Evolutionary conservation across 192 early-diverging fungal species (phyloP).

Genomic region (Backusella tuberculispora): DNA sequence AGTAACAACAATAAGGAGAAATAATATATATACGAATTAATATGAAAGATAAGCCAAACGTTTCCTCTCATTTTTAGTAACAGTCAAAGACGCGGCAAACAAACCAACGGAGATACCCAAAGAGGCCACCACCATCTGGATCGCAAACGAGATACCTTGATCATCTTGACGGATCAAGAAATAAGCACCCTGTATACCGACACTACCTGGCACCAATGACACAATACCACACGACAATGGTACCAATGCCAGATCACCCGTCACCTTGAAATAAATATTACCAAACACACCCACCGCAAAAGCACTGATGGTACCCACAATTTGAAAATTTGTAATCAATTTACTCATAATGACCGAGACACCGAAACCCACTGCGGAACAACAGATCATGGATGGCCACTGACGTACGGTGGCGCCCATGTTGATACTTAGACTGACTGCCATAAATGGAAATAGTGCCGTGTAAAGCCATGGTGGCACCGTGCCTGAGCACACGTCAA

Average conservation of each 20-base stretch:
- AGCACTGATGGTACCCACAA: constrained; percentile 46
- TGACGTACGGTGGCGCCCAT: constrained; percentile 38
- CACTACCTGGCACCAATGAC: constrained; percentile 79
- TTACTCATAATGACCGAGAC: constrained; percentile 34
- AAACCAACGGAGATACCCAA: constrained; percentile 49
- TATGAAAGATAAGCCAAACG: constrained; percentile 16
- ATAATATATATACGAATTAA: not conserved
- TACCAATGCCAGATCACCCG: constrained; percentile 70
- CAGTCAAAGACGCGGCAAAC: constrained; percentile 44
- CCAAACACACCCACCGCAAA: constrained; percentile 48
- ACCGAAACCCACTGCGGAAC: constrained; percentile 41
- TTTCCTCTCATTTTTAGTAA: constrained; percentile 30
- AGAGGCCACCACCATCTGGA: constrained; percentile 48
- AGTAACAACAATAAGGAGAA: no score
- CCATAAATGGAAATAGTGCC: constrained; percentile 47
- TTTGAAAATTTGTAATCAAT: constrained; percentile 33
- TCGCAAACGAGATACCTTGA: constrained; percentile 39
- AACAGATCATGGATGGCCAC: constrained; percentile 45
- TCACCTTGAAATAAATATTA: constrained; percentile 44
- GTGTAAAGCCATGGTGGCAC: constrained; percentile 39
- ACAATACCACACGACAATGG: constrained; percentile 82
- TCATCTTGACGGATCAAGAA: constrained; percentile 32
- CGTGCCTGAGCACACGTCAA: constrained; percentile 15
- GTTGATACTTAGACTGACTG: constrained; percentile 29
- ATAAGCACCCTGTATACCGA: constrained; percentile 42